Conservation (phyloP, 495 filamentous ascomycete species). For the Emericellopsis terricola region DNA sequence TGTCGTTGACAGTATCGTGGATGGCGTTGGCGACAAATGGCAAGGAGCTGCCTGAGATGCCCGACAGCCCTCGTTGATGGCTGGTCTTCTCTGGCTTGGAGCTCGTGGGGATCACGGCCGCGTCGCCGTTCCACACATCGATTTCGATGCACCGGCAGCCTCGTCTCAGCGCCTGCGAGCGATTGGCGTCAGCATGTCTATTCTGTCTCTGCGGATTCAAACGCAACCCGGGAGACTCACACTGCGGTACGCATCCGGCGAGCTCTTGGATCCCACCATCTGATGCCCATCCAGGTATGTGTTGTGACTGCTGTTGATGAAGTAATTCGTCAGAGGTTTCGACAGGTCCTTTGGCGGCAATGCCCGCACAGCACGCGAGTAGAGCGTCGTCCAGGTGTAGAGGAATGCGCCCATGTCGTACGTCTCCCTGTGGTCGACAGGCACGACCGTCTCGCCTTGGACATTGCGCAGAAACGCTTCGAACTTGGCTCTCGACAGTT, state of each 20-base stretch:
- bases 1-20: conserved; percentile 13
- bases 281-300: conserved; percentile 88
- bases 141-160: conserved; percentile 90
- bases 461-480: conserved; percentile 15
- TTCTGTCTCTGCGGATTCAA: background rate
- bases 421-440: conserved; percentile 10
- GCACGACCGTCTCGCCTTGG: conserved; percentile 15
- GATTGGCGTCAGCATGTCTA: conserved; percentile 3
- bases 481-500: conserved; percentile 16
- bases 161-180: conserved; percentile 30
- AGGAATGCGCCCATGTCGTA: conserved; percentile 26
- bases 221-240: conserved; percentile 18
- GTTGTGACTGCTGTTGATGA: conserved; percentile 68
- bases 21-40: conserved; percentile 17
- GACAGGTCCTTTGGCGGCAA: conserved; percentile 15
- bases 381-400: conserved; percentile 17
- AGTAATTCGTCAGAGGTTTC: conserved; percentile 68
- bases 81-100: conserved; percentile 6
- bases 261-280: conserved; percentile 59
- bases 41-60: conserved; percentile 14
- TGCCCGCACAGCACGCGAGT: conserved; percentile 11
- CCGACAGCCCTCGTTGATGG: conserved; percentile 6
- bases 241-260: conserved; percentile 61
- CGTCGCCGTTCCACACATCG: conserved; percentile 80
- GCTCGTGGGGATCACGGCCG: conserved; percentile 4